Percentiles rank a stretch among this genome's conserved stretches.
Conservation (phyloP, 108 stramenopile species). For the Asterionellopsis glacialis region DNA sequence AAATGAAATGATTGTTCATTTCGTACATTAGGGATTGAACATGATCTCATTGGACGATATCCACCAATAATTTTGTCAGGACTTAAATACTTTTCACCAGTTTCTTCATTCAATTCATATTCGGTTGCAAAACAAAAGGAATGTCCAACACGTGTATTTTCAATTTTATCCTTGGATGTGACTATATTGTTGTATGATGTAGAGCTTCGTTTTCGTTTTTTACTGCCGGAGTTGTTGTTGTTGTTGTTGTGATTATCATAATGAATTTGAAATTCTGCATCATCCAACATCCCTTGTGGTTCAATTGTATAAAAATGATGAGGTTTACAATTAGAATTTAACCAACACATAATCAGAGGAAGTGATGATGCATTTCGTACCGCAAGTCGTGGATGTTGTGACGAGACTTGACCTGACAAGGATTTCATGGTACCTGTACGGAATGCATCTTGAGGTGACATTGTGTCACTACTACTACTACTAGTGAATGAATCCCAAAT, state of each 20-base stretch:
- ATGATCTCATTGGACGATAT: constrained; percentile 16
- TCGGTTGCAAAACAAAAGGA: constrained; percentile 58
- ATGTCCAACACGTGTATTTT: constrained; percentile 57
- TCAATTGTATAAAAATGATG: constrained; percentile 38
- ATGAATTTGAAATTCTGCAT: no score
- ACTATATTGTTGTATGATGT: neutral
- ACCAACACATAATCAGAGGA: constrained; percentile 41
- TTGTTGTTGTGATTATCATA: no score
- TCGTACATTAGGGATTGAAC: neutral
- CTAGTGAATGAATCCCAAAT: neutral
- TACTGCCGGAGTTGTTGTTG: no score
- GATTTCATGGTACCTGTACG: neutral
- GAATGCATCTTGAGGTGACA: neutral
- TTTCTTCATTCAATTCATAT: constrained; percentile 14
- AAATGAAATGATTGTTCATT: neutral
- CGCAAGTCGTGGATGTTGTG: constrained; percentile 9
- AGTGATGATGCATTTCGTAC: constrained; percentile 31
- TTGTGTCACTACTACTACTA: no score
- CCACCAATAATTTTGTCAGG: constrained; percentile 11
- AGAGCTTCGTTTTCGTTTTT: no score
- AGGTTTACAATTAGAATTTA: constrained; percentile 17
- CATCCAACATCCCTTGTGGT: constrained; percentile 2
- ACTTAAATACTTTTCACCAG: constrained; percentile 7
- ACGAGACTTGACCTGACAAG: neutral
- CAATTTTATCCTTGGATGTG: constrained; percentile 44